Evolutionary conservation across 805 yeast species (phyloP).

Genomic region (Ogataea populi-albae): DNA sequence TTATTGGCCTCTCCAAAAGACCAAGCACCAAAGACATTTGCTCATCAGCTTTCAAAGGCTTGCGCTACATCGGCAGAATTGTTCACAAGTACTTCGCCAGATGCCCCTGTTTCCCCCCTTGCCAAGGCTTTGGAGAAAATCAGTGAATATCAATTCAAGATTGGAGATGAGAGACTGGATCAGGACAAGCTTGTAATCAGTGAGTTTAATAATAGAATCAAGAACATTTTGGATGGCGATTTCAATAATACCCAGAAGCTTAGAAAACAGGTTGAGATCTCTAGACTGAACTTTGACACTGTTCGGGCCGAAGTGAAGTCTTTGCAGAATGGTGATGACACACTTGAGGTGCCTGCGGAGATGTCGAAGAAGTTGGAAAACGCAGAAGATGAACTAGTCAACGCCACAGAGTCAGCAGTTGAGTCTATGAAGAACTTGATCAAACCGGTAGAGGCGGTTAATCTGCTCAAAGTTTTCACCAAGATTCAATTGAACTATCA

Average conservation of each 20-base stretch:
- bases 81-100: slow-evolving; percentile 33
- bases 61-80: slow-evolving; percentile 49
- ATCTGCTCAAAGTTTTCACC: slow-evolving; percentile 62
- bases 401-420: slow-evolving; percentile 77
- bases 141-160: slow-evolving; percentile 54
- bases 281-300: slow-evolving; percentile 69
- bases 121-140: slow-evolving; percentile 52
- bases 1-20: slow-evolving; percentile 37
- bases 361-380: slow-evolving; percentile 51
- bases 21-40: slow-evolving; percentile 63
- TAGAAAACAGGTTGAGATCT: slow-evolving; percentile 66
- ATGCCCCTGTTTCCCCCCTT: slow-evolving; percentile 46
- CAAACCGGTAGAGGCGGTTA: slow-evolving; percentile 62
- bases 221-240: slow-evolving; percentile 49
- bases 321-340: slow-evolving; percentile 34
- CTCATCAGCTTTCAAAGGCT: slow-evolving; percentile 64
- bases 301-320: slow-evolving; percentile 56
- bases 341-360: slow-evolving; percentile 45
- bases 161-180: slow-evolving; percentile 66
- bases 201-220: slow-evolving; percentile 58
- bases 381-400: slow-evolving; percentile 75
- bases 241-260: slow-evolving; percentile 59
- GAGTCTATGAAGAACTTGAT: slow-evolving; percentile 71
- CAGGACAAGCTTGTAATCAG: slow-evolving; percentile 63
- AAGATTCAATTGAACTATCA: slow-evolving; percentile 67